Evolutionary conservation across 2,329 filamentous ascomycete species (phyloP).

Genomic region (Beauveria bassiana): DNA sequence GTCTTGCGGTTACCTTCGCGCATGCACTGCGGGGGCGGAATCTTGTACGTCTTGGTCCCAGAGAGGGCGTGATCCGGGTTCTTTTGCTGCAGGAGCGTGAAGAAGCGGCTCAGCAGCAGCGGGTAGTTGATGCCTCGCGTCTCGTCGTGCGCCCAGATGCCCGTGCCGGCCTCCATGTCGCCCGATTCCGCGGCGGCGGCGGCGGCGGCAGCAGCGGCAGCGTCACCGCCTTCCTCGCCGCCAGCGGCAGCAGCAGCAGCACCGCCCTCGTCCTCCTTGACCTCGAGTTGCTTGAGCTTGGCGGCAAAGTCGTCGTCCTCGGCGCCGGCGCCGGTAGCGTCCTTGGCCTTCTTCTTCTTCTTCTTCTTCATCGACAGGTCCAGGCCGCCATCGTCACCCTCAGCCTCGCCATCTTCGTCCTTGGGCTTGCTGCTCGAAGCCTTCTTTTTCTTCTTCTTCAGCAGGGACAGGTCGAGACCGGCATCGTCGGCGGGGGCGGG

Average conservation of each 20-base stretch:
- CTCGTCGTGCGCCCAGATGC: conserved; percentile 81
- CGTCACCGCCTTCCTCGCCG: conserved; percentile 46
- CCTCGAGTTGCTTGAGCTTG: conserved; percentile 54
- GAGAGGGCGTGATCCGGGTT: conserved; percentile 91
- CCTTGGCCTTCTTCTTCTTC: conserved; percentile 55
- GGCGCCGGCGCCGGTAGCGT: conserved; percentile 26
- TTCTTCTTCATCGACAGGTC: conserved; percentile 58
- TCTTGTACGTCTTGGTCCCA: conserved; percentile 95
- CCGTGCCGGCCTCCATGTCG: conserved; percentile 80
- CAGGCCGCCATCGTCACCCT: conserved; percentile 41
- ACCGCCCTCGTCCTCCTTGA: conserved; percentile 52
- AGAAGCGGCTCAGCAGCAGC: conserved; percentile 84
- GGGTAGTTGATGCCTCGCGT: conserved; percentile 74
- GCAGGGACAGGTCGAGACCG: conserved; percentile 51
- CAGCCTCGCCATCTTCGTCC: conserved; percentile 41
- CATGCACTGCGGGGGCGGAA: conserved; percentile 94
- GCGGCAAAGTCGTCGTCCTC: conserved; percentile 57
- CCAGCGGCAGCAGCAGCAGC: conserved; percentile 40
- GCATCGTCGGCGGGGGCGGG: conserved; percentile 39
- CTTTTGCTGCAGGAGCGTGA: conserved; percentile 86
- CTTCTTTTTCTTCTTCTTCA: conserved; percentile 81
- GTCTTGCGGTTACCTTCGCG: conserved; percentile 99
- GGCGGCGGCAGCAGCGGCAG: conserved; percentile 48
- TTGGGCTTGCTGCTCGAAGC: conserved; percentile 29
- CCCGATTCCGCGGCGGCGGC: conserved; percentile 38